phyloP scores from a whole-genome alignment of 805 yeast species.

The Lipomyces orientalis region DNA sequence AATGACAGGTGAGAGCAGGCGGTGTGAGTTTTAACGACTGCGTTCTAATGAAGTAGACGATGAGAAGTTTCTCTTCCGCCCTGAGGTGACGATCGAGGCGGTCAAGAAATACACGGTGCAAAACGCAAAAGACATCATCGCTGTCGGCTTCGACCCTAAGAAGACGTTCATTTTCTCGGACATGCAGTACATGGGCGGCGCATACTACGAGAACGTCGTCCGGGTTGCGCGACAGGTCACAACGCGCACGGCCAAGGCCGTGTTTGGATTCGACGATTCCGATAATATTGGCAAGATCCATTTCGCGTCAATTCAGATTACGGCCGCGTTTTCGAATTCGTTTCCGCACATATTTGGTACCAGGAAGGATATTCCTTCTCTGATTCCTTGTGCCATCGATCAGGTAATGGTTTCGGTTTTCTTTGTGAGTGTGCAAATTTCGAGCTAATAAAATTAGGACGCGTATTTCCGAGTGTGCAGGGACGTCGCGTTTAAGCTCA shows the following conservation, averaged over 20 bases:
- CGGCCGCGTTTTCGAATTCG: slow-evolving; percentile 93
- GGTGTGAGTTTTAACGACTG: background rate
- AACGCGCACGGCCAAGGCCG: slow-evolving; percentile 95
- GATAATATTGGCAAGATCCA: slow-evolving; percentile 94
- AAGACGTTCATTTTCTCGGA: slow-evolving; percentile 96
- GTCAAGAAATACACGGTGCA: slow-evolving; percentile 79
- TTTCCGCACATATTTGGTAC: slow-evolving; percentile 91
- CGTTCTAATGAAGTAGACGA: slow-evolving; percentile 73
- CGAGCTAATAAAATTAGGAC: slow-evolving; percentile 50
- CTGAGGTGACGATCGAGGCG: slow-evolving; percentile 82
- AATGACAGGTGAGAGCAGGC: slow-evolving; percentile 41
- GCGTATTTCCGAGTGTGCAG: slow-evolving; percentile 97
- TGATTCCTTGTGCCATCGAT: slow-evolving; percentile 98
- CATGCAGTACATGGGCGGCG: slow-evolving; percentile 88
- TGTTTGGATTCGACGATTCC: slow-evolving; percentile 92
- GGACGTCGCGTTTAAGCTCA: slow-evolving; percentile 94
- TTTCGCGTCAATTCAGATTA: slow-evolving; percentile 94
- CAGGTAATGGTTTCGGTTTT: slow-evolving; percentile 50
- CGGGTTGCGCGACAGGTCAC: slow-evolving; percentile 93
- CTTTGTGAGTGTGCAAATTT: background rate
- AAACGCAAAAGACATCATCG: slow-evolving; percentile 90
- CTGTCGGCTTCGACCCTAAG: slow-evolving; percentile 92
- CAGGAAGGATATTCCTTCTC: slow-evolving; percentile 89
- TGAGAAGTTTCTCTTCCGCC: slow-evolving; percentile 95
- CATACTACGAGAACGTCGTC: slow-evolving; percentile 92